Percentiles rank a stretch among this genome's conserved stretches.
Evolutionary conservation across 148 eudicot species (phyloP).

Genomic region (Arbutus unedo): DNA sequence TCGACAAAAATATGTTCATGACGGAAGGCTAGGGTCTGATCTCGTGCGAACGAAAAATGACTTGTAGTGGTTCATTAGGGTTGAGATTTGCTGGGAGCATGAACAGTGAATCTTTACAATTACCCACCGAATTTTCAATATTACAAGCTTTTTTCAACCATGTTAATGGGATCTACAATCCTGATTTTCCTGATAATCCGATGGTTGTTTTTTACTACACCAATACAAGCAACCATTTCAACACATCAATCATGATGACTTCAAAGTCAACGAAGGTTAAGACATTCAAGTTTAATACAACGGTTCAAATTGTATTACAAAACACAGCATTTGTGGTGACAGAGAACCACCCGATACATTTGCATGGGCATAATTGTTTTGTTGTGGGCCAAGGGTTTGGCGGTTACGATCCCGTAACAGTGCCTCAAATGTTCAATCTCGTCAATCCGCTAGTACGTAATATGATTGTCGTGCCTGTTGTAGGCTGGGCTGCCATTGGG

Average conservation of each 20-base stretch:
- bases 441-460: neutral
- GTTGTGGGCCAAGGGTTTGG: constrained; percentile 77
- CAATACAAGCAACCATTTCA: constrained; percentile 29
- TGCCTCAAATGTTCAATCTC: neutral
- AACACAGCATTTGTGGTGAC: constrained; percentile 39
- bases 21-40: constrained; percentile 50
- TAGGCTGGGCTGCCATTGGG: neutral
- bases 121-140: constrained; percentile 42
- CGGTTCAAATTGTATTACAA: constrained; percentile 67
- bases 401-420: constrained; percentile 31
- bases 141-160: constrained; percentile 44
- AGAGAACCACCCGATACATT: constrained; percentile 78
- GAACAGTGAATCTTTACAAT: constrained; percentile 49
- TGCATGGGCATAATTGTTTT: constrained; percentile 65
- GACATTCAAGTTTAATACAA: constrained; percentile 46
- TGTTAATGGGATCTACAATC: constrained; percentile 39
- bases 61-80: constrained; percentile 42
- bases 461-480: constrained; percentile 13
- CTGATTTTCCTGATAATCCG: constrained; percentile 52
- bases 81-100: constrained; percentile 48
- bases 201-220: constrained; percentile 53
- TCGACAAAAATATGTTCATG: constrained; percentile 59
- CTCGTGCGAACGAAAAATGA: constrained; percentile 39
- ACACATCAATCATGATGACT: constrained; percentile 29
- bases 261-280: constrained; percentile 49